phyloP scores from a whole-genome alignment of 495 filamentous ascomycete species.

The Aspergillus wentii region DNA sequence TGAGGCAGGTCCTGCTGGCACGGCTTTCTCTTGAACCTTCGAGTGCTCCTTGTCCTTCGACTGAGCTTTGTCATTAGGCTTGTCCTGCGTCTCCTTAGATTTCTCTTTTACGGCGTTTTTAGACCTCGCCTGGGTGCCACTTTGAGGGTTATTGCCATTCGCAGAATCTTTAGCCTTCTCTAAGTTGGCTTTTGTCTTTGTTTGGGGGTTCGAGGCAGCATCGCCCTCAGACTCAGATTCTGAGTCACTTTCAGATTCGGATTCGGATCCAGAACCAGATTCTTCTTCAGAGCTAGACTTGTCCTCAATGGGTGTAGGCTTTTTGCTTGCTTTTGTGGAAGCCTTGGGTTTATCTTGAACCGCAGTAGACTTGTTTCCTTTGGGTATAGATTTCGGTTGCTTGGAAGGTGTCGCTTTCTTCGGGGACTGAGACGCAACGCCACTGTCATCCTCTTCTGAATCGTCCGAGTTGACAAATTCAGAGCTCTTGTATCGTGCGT shows the following conservation, averaged over 20 bases:
- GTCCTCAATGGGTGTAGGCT: not conserved
- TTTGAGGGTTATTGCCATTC: too few species aligned
- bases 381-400: too few species aligned
- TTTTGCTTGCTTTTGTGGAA: not conserved
- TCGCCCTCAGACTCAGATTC: not conserved
- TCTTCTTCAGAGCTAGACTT: not conserved
- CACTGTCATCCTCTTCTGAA: constrained; percentile 6
- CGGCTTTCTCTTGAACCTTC: too few species aligned
- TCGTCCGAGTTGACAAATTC: constrained; percentile 18
- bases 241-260: not conserved
- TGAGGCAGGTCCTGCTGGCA: not conserved
- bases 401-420: constrained; percentile 11
- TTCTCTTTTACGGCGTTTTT: not conserved
- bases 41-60: too few species aligned
- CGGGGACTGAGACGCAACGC: not conserved
- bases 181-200: not conserved
- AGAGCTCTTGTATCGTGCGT: constrained; percentile 15
- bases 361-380: not conserved
- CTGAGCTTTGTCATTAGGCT: not conserved
- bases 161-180: too few species aligned
- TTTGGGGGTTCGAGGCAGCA: not conserved
- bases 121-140: not conserved
- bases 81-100: not conserved
- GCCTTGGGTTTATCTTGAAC: not conserved
- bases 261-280: constrained; percentile 5